Base-by-base conservation (phyloP, 2,329 filamentous ascomycete genomes). In the Delphinella strobiligena region DNA sequence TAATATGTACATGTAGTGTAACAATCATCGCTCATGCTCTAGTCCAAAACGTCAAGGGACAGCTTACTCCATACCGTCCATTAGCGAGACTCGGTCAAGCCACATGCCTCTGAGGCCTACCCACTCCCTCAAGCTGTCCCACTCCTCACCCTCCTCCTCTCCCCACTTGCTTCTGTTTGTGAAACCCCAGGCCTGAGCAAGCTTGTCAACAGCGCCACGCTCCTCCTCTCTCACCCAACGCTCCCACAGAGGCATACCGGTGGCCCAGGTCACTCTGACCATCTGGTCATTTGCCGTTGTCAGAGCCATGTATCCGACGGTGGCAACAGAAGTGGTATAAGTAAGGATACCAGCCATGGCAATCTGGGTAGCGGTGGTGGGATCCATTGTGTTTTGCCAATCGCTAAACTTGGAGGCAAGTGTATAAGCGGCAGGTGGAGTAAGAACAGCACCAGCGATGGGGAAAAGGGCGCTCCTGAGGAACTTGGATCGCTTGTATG, bases 261-360 rank as follows among this genome's bases (percentile, higher is more conserved):
- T 76, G 7, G 81, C 71, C 91, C 91, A 98, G 2, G 85, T 88
- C 4, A 96, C 86, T 15, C 91, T 77, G 53, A 82, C 80, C 84
- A 95, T 94, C 61, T 96, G 87, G 58, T 96, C 88, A 61, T 95
- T 95, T 44, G 80, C 72, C 24, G 89, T 95, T 18, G 85, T 79
- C 43, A 93, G 67, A 7, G 89, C 86, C 29, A 96, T 76, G 31
- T 91, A 64, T 2, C 89, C 91, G 38, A 96, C 74, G 8, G 80
- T 85, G 3, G 76, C 79, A 4, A 87, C 87, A 47, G 86, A 84
- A 15, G 77, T 73, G 31, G 93, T 70, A 58, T 96, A 98, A 5
- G 86, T 82, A 45, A 89, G 64, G 36, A 91, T 82, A 10, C 84
- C 88, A 0, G 74, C 75, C 55, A 93, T 86, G 4, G 82, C 80